These are phyloP conservation scores for Diaporthe batatas DNA, from an alignment of 2,329 filamentous ascomycete species.

Conservation along the genomic window DNA sequence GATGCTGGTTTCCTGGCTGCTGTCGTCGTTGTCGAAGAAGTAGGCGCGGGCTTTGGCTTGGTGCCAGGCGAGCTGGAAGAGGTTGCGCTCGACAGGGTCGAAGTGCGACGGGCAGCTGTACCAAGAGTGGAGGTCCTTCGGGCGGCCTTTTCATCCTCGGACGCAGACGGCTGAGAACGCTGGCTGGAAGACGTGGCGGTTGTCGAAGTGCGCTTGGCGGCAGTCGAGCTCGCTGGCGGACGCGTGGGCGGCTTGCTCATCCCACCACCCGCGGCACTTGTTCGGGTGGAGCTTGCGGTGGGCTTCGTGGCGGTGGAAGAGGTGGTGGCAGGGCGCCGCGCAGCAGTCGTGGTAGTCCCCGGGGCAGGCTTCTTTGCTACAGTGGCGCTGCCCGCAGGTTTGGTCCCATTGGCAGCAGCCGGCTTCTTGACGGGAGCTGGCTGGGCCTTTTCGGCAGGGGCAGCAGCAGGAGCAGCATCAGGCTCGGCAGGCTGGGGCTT, in stretches of 20 bases:
- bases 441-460: background rate
- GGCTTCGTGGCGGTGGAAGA: slow-evolving; percentile 50
- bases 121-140: slow-evolving; percentile 48
- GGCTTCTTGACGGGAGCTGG: slow-evolving; percentile 37
- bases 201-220: slow-evolving; percentile 50
- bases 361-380: slow-evolving; percentile 44
- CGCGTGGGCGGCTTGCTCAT: slow-evolving; percentile 51
- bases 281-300: slow-evolving; percentile 48
- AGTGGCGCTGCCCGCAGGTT: slow-evolving; percentile 43
- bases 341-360: slow-evolving; percentile 44
- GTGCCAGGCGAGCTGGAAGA: slow-evolving; percentile 46
- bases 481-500: slow-evolving; percentile 27
- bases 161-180: slow-evolving; percentile 52
- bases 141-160: slow-evolving; percentile 52
- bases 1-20: slow-evolving; percentile 54
- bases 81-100: slow-evolving; percentile 46
- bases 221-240: slow-evolving; percentile 47
- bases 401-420: slow-evolving; percentile 37
- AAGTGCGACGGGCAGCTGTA: slow-evolving; percentile 51
- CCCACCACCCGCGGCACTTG: slow-evolving; percentile 46
- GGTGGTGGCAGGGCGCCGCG: slow-evolving; percentile 46
- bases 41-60: slow-evolving; percentile 43
- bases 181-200: slow-evolving; percentile 48
- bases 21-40: slow-evolving; percentile 50
- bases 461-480: slow-evolving; percentile 11